These are phyloP conservation scores for Rosa persica DNA, from an alignment of 306 rosid species.

Conservation along the genomic window DNA sequence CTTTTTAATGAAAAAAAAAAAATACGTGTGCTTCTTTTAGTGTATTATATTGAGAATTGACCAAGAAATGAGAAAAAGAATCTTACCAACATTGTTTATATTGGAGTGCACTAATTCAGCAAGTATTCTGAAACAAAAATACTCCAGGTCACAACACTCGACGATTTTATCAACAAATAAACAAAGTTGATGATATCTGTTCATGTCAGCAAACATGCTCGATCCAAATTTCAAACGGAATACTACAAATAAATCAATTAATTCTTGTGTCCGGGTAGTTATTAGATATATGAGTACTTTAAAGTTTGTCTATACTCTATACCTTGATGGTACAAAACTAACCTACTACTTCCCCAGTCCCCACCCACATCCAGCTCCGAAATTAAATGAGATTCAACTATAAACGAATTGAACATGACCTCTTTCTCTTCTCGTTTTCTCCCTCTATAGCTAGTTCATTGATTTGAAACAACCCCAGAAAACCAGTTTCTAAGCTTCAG, in stretches of 20 bases:
- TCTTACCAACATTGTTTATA: neutral
- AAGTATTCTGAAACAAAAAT: neutral
- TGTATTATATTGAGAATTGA: neutral
- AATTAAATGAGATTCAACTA: slow-evolving; percentile 18
- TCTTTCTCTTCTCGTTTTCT: neutral
- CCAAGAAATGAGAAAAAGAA: neutral
- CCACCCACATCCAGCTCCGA: neutral
- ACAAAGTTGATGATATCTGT: neutral
- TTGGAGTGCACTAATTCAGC: neutral
- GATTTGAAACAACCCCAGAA: neutral
- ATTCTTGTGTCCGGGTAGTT: neutral
- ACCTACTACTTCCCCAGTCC: neutral
- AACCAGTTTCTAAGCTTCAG: slow-evolving; percentile 6
- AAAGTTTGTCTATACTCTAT: neutral
- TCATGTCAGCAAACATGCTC: neutral
- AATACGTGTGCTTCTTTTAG: neutral
- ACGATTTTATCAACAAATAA: neutral
- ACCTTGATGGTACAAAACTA: neutral
- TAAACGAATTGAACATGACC: neutral
- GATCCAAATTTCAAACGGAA: neutral
- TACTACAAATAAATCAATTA: neutral
- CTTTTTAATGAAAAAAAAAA: neutral
- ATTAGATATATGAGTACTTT: neutral
- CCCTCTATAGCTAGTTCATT: neutral
- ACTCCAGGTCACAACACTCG: neutral